phyloP scores from a whole-genome alignment of 352 stramenopile genomes.

The Globisporangium iwayamae region DNA sequence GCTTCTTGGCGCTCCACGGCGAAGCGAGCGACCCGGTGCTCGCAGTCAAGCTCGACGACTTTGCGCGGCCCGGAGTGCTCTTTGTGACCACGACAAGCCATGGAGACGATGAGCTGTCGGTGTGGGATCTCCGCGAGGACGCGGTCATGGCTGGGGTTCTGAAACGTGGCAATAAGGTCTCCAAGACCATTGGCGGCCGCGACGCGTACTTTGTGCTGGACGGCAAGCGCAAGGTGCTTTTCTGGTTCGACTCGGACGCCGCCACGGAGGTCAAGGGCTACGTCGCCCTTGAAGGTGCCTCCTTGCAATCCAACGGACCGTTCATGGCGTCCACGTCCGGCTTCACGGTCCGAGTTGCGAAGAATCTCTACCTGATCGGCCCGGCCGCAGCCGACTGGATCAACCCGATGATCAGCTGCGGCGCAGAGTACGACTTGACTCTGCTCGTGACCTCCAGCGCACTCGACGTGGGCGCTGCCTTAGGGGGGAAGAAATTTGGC shows the following conservation, averaged over 20 bases:
- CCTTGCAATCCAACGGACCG: not conserved
- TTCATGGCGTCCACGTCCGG: not conserved
- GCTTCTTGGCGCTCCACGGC: constrained; percentile 8
- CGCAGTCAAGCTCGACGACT: constrained; percentile 7
- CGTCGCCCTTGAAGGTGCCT: not conserved
- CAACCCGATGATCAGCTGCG: constrained; percentile 9
- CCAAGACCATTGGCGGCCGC: not conserved
- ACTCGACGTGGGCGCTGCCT: not conserved
- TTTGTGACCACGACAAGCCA: constrained; percentile 5
- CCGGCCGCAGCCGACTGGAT: constrained; percentile 6
- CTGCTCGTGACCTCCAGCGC: not conserved
- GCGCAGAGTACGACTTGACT: constrained; percentile 1
- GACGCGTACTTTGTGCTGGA: constrained; percentile 14
- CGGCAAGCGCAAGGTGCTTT: constrained; percentile 14
- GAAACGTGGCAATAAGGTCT: constrained; percentile 7
- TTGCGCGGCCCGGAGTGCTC: not conserved
- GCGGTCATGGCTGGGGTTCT: constrained; percentile 10
- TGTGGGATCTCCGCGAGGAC: constrained; percentile 14
- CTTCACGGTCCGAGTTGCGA: not conserved
- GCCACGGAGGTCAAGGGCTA: not conserved
- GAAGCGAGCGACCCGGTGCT: not conserved
- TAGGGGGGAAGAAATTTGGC: too few species aligned
- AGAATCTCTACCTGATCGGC: constrained; percentile 1
- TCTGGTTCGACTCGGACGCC: constrained; percentile 18
- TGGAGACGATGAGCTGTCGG: not conserved